Conservation (phyloP, 2,329 filamentous ascomycete species). For the Penicillium vulpinum region DNA sequence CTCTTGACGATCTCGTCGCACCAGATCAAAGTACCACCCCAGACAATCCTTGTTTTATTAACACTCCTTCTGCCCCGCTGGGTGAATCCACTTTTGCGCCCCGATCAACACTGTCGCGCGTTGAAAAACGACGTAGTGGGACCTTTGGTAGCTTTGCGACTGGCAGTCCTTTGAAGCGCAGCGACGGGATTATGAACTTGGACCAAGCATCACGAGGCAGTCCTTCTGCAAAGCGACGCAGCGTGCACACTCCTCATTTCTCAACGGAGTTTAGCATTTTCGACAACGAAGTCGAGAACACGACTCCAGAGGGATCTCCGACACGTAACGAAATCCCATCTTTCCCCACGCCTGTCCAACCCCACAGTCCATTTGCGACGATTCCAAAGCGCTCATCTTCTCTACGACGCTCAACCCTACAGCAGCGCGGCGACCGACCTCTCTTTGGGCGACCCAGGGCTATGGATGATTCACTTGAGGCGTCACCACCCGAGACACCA, state of each 20-base stretch:
- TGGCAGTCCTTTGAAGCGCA: constrained; percentile 86
- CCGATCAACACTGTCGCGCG: constrained; percentile 44
- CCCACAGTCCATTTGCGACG: constrained; percentile 50
- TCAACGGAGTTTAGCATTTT: constrained; percentile 73
- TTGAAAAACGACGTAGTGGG: constrained; percentile 52
- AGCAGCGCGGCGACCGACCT: constrained; percentile 73
- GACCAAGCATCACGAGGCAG: constrained; percentile 77
- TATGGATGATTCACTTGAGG: constrained; percentile 47
- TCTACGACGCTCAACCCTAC: constrained; percentile 80
- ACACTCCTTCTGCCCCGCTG: constrained; percentile 27
- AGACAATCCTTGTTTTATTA: constrained; percentile 40
- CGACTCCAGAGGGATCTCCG: constrained; percentile 29
- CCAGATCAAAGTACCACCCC: constrained; percentile 23
- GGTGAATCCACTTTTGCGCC: constrained; percentile 31
- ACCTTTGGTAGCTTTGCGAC: constrained; percentile 53
- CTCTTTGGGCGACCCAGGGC: constrained; percentile 49
- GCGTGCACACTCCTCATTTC: constrained; percentile 72
- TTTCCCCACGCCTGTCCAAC: constrained; percentile 38
- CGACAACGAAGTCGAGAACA: constrained; percentile 48
- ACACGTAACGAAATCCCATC: constrained; percentile 27
- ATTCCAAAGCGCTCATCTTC: constrained; percentile 72
- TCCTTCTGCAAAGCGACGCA: constrained; percentile 87
- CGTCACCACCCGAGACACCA: constrained; percentile 55
- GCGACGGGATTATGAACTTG: constrained; percentile 84
- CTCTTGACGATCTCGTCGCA: constrained; percentile 31